Percentiles rank a stretch among this genome's conserved stretches.
phyloP scores from a whole-genome alignment of 805 yeast genomes.

The Lachancea kluyveri region DNA sequence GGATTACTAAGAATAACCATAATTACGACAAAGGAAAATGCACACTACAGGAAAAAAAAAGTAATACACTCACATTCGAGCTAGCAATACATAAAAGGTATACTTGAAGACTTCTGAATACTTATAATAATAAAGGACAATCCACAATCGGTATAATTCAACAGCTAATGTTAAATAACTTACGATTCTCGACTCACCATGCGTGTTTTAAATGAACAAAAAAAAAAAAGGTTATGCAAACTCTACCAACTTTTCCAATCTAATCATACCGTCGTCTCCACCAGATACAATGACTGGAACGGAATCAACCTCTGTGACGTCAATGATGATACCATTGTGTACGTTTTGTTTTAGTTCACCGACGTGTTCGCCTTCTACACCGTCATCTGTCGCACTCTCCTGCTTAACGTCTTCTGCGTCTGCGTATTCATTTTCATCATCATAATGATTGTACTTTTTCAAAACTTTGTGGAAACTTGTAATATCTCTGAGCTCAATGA shows the following conservation, averaged over 20 bases:
- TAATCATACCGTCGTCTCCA: conserved; percentile 15
- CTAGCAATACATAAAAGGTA: no score
- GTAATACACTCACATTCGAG: no score
- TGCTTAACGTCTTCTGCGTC: conserved; percentile 1
- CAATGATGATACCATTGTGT: conserved; percentile 8
- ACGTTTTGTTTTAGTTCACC: conserved; percentile 3
- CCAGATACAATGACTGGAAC: conserved; percentile 15
- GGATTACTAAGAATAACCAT: no score
- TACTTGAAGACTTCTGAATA: no score
- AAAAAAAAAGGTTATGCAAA: no score
- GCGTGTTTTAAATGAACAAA: no score
- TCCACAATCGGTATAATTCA: no score
- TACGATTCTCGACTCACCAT: no score
- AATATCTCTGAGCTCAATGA: conserved; percentile 22
- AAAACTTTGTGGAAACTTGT: conserved; percentile 13
- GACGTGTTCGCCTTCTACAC: conserved; percentile 1
- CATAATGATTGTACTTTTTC: conserved; percentile 15
- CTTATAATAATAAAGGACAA: no score
- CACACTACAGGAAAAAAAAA: no score
- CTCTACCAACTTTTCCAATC: conserved; percentile 10
- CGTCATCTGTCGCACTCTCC: not conserved
- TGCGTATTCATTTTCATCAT: conserved; percentile 7
- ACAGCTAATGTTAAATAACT: no score
- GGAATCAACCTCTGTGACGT: conserved; percentile 12
- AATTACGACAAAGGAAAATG: no score